Base-by-base conservation (phyloP, 1,139 yeast species). In the Suhomyces coccinellae region DNA sequence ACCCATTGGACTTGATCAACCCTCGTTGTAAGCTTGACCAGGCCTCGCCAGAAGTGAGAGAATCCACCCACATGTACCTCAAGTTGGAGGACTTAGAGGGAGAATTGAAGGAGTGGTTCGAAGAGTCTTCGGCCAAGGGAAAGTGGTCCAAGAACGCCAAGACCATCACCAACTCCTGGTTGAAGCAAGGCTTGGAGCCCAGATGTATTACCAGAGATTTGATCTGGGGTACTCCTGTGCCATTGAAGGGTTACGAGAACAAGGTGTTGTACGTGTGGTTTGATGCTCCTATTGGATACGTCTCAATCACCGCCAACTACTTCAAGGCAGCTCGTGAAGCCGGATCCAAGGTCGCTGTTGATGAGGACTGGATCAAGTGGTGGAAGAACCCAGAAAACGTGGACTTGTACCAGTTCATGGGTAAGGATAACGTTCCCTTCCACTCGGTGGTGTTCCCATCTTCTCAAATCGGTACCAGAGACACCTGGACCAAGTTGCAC, bases 211-310 rank as follows among this genome's bases (percentile, higher is more conserved):
- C 99, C 15, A 84, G 99, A 72, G 99, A 93, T 66, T 79, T 93
- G 63, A 83, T 83, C 44, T 93, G 99, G 99, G 99, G 99, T 63
- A 90, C 97, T 9, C 97, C 98, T 4, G 98, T 93, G 29, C 99
- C 99, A 41, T 72, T 87, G 54, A 83, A 87, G 54, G 83, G 81
- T 37, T 93, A 78, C 71, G 82, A 85, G 55, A 84, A 89, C 43
- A 93, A 93, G 70, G 99, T 93, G 13, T 75, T 93, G 61, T 93
- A 93, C 62, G 99, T 93, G 49, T 93, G 99, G 99, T 93, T 93
- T 57, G 99, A 93, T 70, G 99, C 99, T 37, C 82, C 97, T 39
- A 91, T 93, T 56, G 99, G 99, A 36, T 93, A 93, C 65, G 83
- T 91, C 51, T 89, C 97, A 44, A 93, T 93, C 59, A 95, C 99